These are phyloP conservation scores for Grosmannia clavigera DNA, from an alignment of 2,329 filamentous ascomycete genomes.

Conservation along the genomic window DNA sequence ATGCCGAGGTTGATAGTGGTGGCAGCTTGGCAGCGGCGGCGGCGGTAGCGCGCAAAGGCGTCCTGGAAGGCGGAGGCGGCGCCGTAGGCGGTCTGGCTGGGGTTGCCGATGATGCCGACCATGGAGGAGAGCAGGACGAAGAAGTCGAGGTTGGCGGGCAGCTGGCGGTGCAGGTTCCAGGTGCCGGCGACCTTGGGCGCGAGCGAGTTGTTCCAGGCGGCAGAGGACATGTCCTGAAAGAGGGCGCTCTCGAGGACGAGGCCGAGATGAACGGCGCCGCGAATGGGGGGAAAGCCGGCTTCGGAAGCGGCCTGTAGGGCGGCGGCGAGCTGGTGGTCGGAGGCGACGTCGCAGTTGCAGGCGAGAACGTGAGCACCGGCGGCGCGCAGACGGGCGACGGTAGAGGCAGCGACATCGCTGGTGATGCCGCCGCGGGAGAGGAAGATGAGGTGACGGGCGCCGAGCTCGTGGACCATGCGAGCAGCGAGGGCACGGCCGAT, in stretches of 20 bases:
- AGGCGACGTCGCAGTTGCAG: conserved; percentile 10
- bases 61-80: conserved; percentile 29
- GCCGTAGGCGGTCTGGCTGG: conserved; percentile 28
- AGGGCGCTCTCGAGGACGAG: conserved; percentile 12
- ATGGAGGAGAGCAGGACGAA: conserved; percentile 24
- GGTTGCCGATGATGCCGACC: conserved; percentile 22
- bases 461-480: conserved; percentile 13
- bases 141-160: conserved; percentile 19
- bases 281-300: conserved; percentile 8
- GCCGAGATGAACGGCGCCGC: conserved; percentile 10
- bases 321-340: conserved; percentile 6
- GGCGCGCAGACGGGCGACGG: conserved; percentile 3
- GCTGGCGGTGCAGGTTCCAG: conserved; percentile 24
- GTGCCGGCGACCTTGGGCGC: conserved; percentile 24
- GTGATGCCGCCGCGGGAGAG: conserved; percentile 8
- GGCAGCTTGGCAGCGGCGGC: conserved; percentile 20
- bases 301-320: conserved; percentile 2
- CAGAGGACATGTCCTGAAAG: conserved; percentile 10
- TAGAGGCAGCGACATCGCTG: conserved; percentile 2
- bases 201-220: conserved; percentile 10
- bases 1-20: conserved; percentile 25
- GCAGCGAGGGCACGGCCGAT: conserved; percentile 16
- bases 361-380: conserved; percentile 6
- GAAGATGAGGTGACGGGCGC: conserved; percentile 11
- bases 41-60: conserved; percentile 24